Evolutionary conservation across 305 asterid species (phyloP), one percentile per base, ranked within the genome.

Genomic region (Fraxinus dipetala): DNA sequence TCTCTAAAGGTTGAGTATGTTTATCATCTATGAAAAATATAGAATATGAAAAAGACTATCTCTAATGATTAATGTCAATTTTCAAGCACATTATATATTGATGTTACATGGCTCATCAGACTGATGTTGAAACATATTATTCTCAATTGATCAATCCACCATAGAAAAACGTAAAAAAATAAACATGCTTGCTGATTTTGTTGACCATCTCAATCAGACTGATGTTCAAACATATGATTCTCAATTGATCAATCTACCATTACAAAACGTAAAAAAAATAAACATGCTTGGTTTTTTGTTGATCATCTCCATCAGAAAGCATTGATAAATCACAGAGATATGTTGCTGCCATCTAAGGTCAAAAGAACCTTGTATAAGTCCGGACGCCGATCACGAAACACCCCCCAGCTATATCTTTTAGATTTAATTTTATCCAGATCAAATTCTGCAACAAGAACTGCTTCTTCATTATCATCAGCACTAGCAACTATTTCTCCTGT

Each of bases 361-460:
- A 96, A 79, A 72, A 96, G 94, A 86, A 93, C 98, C 95, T 93
- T 93, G 93, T 96, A 96, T 75, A 96, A 86, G 80, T 96, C 98
- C 0, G 98, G 98, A 72, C 99, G 97, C 11, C 98, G 92, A 83
- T 94, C 99, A 20, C 98, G 98, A 75, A 91, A 94, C 11, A 94
- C 80, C n/a, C 99, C 99, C 99, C 99, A 96, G 78, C 97, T 85
- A 74, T 82, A 61, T 84, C 99, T 90, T 90, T 96, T 94, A 82
- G 88, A 87, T 84, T 96, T 94, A 89, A 94, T 89, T 81, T 90
- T 86, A 76, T 90, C 93, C 82, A 93, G 89, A 89, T 96, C 95
- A 79, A 96, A 94, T 76, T 90, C 82, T 8, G 98, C 98, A 4
- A 90, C 83, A 76, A 96, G 97, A 84, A 93, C 82, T 36, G 94